Percentiles rank a stretch among this genome's conserved stretches.
These are phyloP conservation scores for Geotrichum candidum DNA, from an alignment of 1,139 yeast species.

Conservation along the genomic window DNA sequence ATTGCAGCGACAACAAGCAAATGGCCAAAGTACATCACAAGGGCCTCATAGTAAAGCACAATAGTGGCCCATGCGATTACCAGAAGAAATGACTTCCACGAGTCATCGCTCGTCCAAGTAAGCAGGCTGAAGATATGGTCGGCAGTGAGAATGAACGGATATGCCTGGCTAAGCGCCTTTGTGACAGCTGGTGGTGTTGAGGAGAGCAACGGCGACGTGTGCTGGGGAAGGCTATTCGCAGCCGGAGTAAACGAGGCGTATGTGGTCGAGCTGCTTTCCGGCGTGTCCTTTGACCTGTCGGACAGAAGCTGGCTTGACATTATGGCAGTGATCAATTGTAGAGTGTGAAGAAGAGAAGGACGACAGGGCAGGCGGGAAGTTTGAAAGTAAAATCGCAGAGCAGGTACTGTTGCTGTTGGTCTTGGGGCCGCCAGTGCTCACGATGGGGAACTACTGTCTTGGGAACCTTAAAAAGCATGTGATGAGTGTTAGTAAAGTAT, in stretches of 20 bases:
- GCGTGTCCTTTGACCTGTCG: neutral
- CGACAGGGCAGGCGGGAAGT: neutral
- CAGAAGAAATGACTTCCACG: slow-evolving; percentile 65
- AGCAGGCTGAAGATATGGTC: slow-evolving; percentile 64
- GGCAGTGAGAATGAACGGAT: slow-evolving; percentile 71
- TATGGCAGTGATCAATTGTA: neutral
- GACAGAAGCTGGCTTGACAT: neutral
- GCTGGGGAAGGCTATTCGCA: slow-evolving; percentile 30
- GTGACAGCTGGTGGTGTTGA: slow-evolving; percentile 86
- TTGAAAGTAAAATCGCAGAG: neutral
- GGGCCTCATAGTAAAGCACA: slow-evolving; percentile 66
- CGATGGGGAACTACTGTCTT: neutral
- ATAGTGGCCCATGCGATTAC: slow-evolving; percentile 52
- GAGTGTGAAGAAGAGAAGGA: neutral
- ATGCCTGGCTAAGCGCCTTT: slow-evolving; percentile 70
- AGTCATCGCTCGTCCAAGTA: slow-evolving; percentile 89
- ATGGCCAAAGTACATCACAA: slow-evolving; percentile 78
- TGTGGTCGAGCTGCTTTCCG: slow-evolving; percentile 16
- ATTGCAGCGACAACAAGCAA: slow-evolving; percentile 61
- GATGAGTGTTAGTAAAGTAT: neutral
- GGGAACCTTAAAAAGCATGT: neutral
- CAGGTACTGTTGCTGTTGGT: too few relatives aligned
- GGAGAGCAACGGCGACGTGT: slow-evolving; percentile 37
- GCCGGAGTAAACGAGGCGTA: slow-evolving; percentile 33
- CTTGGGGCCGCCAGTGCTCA: too few relatives aligned